Base-by-base conservation (phyloP, 371 early-diverging fungal genomes). In the Choanephora cucurbitarum region DNA sequence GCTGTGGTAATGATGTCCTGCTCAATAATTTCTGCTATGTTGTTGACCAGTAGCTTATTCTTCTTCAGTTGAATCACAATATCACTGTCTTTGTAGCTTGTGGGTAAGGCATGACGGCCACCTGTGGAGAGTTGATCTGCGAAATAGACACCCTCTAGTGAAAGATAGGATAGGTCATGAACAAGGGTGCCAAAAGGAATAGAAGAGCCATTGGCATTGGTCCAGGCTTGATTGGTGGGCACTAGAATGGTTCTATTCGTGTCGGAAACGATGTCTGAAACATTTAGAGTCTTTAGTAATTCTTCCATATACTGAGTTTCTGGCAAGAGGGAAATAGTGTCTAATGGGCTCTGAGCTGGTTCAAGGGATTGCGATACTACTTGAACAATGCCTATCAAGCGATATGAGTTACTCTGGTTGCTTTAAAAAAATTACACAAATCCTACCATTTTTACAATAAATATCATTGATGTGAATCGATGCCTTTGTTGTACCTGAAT, bases 311-410 rank as follows among this genome's bases (percentile, higher is more conserved):
- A 42, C 34, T 57, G 51, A 4, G 60, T 47, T 31, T 64, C 55
- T 1, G 49, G 42, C 23, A 64, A 34, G 6, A 31, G 24, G n/a
- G 65, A 57, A 19, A 64, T 68, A 1, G 61, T 68, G 11, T 41
- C 42, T 1, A 64, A 28, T 11, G 61, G 61, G 11, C 49, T 51
- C 37, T 47, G 23, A 40, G 69, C 57, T 21, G 65, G 55, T 18
- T 42, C 33, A 52, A 68, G 52, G 32, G 60, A 57, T 23, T 56
- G 11, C 43, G 64, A 58, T 1, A 64, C 49, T 9, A 55, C 28
- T 22, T 64, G 60, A 19, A 68, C 60, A 0, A 68, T 46, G 1
- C 67, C 67, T 67, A 51, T 18, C 23, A 40, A 43, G 49, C 17
- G n/a, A 37, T 34, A 31, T 43, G 3, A 13, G 9, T 37, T 37